Percentiles rank a stretch among this genome's conserved stretches.
Evolutionary conservation across 768 basidiomycete genomes (phyloP).

Genomic region (Suillus subaureus): DNA sequence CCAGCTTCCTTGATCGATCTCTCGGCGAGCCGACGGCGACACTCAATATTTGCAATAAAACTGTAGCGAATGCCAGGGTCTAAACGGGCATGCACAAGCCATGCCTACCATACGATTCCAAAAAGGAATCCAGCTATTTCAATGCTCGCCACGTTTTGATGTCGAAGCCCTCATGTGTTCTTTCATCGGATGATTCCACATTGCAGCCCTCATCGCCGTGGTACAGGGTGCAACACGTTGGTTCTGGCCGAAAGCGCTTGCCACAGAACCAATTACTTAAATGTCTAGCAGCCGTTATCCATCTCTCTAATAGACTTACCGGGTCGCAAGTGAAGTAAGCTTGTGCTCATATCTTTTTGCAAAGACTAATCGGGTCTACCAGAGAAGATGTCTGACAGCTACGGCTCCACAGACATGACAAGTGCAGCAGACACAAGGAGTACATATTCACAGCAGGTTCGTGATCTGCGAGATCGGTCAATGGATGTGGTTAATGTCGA

Average conservation of each 20-base stretch:
- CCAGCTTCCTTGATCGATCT: not conserved
- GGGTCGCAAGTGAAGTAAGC: not conserved
- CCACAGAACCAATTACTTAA: not conserved
- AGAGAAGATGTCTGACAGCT: slow-evolving; percentile 11
- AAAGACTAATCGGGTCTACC: not conserved
- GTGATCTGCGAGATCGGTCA: not conserved
- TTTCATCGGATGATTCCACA: not conserved
- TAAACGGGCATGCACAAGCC: not conserved
- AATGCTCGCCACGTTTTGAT: slow-evolving; percentile 3
- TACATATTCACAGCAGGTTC: slow-evolving; percentile 3
- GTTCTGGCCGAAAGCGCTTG: not conserved
- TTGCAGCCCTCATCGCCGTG: not conserved
- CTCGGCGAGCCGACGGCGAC: not conserved
- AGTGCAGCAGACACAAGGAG: not conserved
- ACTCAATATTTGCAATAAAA: not conserved
- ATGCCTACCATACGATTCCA: not conserved
- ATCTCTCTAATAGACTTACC: not conserved
- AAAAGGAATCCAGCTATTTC: not conserved
- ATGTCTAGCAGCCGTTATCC: not conserved
- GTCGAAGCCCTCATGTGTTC: not conserved
- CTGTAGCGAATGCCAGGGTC: not conserved
- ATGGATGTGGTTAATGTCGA: not conserved
- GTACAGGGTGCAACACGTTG: slow-evolving; percentile 1
- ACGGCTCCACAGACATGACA: slow-evolving; percentile 18
- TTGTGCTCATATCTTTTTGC: not conserved